Evolutionary conservation across 371 early-diverging fungal genomes (phyloP).

Genomic region (Apophysomyces sp.): DNA sequence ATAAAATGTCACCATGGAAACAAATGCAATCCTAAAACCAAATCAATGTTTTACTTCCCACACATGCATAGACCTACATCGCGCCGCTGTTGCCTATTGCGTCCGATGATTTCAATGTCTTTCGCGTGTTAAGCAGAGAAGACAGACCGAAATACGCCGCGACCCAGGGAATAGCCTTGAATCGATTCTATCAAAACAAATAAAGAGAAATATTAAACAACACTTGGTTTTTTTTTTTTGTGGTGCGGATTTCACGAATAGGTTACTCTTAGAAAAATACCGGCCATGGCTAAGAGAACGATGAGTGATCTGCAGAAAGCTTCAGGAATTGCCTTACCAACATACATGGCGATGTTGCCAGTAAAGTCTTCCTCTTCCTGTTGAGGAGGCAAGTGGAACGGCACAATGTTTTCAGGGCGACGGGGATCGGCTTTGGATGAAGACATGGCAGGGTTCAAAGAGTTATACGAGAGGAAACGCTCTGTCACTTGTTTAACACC

Average conservation of each 20-base stretch:
- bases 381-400: constrained; percentile 38
- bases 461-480: not conserved
- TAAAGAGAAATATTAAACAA: not conserved
- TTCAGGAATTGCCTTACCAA: constrained; percentile 24
- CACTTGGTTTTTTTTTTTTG: not conserved
- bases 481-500: not conserved
- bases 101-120: constrained; percentile 29
- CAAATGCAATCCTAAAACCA: constrained; percentile 28
- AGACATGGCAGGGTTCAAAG: constrained; percentile 17
- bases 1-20: constrained; percentile 42
- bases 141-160: constrained; percentile 43
- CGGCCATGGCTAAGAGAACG: constrained; percentile 34
- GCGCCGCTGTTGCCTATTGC: constrained; percentile 34
- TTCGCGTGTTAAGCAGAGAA: constrained; percentile 39
- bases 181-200: constrained; percentile 24
- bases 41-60: not conserved
- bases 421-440: constrained; percentile 46
- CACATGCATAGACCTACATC: constrained; percentile 25
- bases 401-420: constrained; percentile 37
- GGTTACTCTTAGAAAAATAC: constrained; percentile 44
- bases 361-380: constrained; percentile 31
- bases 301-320: not conserved
- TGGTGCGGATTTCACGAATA: not conserved
- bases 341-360: constrained; percentile 33
- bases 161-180: constrained; percentile 42